These are phyloP conservation scores for Dipteronia dyeriana DNA, from an alignment of 345 rosid species.

Conservation along the genomic window DNA sequence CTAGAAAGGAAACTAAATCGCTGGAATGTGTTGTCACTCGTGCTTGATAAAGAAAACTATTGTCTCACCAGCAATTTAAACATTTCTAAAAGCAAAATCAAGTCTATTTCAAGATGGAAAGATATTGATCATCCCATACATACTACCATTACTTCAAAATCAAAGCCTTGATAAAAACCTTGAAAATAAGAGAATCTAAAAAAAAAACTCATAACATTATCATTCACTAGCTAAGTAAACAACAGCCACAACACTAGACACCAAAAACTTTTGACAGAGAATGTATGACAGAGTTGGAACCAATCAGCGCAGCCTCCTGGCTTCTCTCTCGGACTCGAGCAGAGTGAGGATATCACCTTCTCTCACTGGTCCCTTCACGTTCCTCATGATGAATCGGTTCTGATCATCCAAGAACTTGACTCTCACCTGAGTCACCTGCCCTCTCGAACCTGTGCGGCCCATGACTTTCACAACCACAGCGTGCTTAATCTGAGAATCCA, in stretches of 20 bases:
- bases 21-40: too few species aligned
- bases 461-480: conserved; percentile 84
- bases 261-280: neutral
- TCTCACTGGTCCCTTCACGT: conserved; percentile 85
- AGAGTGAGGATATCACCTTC: conserved; percentile 79
- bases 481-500: conserved; percentile 78
- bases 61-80: too few species aligned
- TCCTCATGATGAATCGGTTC: conserved; percentile 79
- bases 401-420: conserved; percentile 49
- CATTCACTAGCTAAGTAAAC: conserved; percentile 2
- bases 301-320: conserved; percentile 75
- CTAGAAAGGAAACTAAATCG: too few species aligned
- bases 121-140: too few species aligned
- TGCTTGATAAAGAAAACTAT: too few species aligned
- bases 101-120: too few species aligned
- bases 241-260: too few species aligned
- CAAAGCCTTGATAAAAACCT: too few species aligned
- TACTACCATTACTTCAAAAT: too few species aligned
- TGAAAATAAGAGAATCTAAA: too few species aligned
- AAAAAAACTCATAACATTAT: conserved; percentile 9
- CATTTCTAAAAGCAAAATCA: too few species aligned
- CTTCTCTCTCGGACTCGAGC: conserved; percentile 86
- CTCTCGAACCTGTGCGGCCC: conserved; percentile 92
- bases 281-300: neutral
- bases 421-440: conserved; percentile 65